These are phyloP conservation scores for Backusella australiensis DNA, from an alignment of 192 early-diverging fungal species.

Conservation along the genomic window DNA sequence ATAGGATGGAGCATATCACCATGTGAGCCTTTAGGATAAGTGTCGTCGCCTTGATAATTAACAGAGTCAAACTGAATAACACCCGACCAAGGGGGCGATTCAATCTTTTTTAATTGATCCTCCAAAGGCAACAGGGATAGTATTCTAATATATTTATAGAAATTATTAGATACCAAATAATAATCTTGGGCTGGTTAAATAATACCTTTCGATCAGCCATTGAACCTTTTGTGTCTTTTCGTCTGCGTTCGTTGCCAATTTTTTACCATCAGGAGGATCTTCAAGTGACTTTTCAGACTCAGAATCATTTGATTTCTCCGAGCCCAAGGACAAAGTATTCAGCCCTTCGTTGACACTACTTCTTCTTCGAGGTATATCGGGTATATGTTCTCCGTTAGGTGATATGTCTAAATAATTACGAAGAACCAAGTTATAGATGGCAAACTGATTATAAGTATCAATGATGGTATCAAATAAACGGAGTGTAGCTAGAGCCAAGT, in stretches of 20 bases:
- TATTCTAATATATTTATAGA: conserved; percentile 17
- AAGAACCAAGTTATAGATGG: conserved; percentile 52
- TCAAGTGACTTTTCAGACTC: conserved; percentile 15
- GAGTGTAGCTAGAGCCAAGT: conserved; percentile 51
- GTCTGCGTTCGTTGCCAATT: conserved; percentile 2
- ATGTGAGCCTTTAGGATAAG: neutral
- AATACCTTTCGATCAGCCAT: conserved; percentile 38
- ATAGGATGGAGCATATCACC: neutral
- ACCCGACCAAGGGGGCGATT: conserved; percentile 26
- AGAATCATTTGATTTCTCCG: neutral
- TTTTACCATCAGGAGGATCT: conserved; percentile 14
- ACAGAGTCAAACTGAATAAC: neutral
- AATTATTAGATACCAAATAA: neutral
- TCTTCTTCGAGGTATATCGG: conserved; percentile 10
- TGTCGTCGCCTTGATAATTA: neutral
- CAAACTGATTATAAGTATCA: conserved; percentile 60
- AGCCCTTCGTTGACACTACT: conserved; percentile 4
- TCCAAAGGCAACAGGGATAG: conserved; percentile 36
- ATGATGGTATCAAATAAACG: conserved; percentile 60
- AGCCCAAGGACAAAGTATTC: conserved; percentile 5
- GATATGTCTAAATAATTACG: conserved; percentile 48
- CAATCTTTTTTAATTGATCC: conserved; percentile 34
- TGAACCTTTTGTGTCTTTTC: conserved; percentile 34
- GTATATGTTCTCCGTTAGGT: conserved; percentile 29
- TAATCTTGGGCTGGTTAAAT: too few relatives aligned